These are phyloP conservation scores for Chamaecrista fasciculata DNA, from an alignment of 306 rosid genomes.

Conservation along the genomic window DNA sequence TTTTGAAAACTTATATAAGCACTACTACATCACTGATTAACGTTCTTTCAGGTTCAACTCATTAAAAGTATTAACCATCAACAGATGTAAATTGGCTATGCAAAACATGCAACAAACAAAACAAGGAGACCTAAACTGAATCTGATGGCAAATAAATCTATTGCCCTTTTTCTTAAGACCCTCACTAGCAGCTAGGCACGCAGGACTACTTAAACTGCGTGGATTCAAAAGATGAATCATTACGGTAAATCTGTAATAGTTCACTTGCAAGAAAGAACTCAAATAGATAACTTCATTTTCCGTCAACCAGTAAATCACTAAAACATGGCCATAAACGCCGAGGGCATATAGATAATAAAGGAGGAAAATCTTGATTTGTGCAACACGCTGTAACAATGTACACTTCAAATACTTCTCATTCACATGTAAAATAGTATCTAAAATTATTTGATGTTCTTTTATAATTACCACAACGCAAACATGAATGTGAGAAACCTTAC, in stretches of 20 bases:
- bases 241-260: neutral
- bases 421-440: neutral
- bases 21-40: neutral
- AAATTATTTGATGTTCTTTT: neutral
- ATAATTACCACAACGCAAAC: neutral
- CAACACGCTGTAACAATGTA: neutral
- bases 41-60: too few relatives aligned
- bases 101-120: neutral
- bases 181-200: neutral
- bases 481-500: neutral
- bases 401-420: neutral
- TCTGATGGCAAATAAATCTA: neutral
- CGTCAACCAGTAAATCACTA: neutral
- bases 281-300: neutral
- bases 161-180: neutral
- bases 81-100: neutral
- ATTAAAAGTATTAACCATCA: neutral
- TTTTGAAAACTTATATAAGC: neutral
- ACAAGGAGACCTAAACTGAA: neutral
- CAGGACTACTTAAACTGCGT: neutral
- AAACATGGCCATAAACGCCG: neutral
- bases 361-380: neutral
- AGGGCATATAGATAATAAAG: neutral
- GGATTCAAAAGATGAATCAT: neutral
- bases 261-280: neutral